Base-by-base conservation (phyloP, 768 basidiomycete species). In the Candolleomyces aberdarensis region DNA sequence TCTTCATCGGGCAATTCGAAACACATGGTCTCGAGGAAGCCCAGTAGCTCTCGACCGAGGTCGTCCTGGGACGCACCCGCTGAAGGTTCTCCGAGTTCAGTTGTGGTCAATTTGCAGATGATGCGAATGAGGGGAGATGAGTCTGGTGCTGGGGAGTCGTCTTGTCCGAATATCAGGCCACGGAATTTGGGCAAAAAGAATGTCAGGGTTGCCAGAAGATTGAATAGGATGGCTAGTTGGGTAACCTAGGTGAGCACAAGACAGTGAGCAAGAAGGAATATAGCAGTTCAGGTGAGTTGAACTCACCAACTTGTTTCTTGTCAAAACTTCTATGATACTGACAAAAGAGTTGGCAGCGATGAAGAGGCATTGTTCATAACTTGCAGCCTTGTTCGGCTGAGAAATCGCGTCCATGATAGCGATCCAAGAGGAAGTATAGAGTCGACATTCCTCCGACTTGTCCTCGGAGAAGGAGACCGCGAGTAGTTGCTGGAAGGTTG, bases 401-500 rank as follows among this genome's bases (percentile, higher is more conserved):
- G 83, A 81, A 7, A 86, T 69, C 13, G 76, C 75, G 63, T 80
- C 77, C 7, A 86, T 68, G 13, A 86, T 73, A 39, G 67, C 71
- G 26, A 79, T 74, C 62, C 81, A 80, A 9, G 78, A 73, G 5
- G 72, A 58, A 3, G 76, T 68, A 66, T 86, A 88, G 60, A 57
- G 54, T 22, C 40, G 50, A 36, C 46, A 48, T 58, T 56, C 56
- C 3, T 60, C 44, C 22, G 58, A 50, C 6, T 62, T 41, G 11
- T 59, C 56, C 44, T 58, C 59, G 6, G 57, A 50, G 32, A 68
- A 63, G 11, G 73, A 64, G 13, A 72, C 70, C 36, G 77, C 73
- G 55, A 87, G 70, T 26, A 90, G 76, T 19, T 77, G 63, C 62
- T 88, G 86, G 20, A 89, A 73, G 3, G 86, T 86, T 15, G 77